Evolutionary conservation across 2,329 filamentous ascomycete species (phyloP), one percentile per base, ranked within the genome.

Genomic region (Beauveria pseudobassiana): DNA sequence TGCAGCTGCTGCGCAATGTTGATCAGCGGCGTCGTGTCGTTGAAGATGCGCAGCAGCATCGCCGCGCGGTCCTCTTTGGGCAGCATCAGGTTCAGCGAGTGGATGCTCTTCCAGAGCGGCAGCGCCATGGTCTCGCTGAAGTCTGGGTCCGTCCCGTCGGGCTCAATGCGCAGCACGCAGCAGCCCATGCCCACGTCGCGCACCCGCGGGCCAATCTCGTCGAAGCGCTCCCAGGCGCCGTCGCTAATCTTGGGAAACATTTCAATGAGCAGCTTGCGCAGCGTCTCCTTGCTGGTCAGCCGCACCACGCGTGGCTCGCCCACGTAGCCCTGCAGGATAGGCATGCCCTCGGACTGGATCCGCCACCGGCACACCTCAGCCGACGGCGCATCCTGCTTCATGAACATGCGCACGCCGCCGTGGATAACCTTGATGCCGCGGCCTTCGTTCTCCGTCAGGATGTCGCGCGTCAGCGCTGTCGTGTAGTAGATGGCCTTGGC

Each of bases 401-500:
- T 95, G 73, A 96, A 99, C 91, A 98, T 98, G 78, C 96, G 96
- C 40, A 99, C 93, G 65, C 95, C 95, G 56, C 89, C 93, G 75
- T 99, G 95, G 55, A 99, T 90, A 72, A 99, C 96, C 73, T 95
- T 96, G 75, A 98, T 88, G 51, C 92, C 92, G 30, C 89, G 87
- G 49, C 91, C 90, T 74, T 97, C 92, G 73, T 99, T 99, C 71
- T 88, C 83, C 4, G 82, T 84, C 3, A 99, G 82, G 59, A 99
- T 95, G 66, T 93, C 89, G 38, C 92, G 89, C 24, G 91, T 88
- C 14, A 98, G 82, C 5, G 85, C 84, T 42, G 89, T 93, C 12
- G 92, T 96, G 80, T 98, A 99, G 82, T 99, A 99, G 68, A 99
- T 93, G 30, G 93, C 95, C 79, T 96, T 96, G 58, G 90, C 87